Conservation (phyloP, 2,329 filamentous ascomycete genomes). For the Elsinoe arachidis region DNA sequence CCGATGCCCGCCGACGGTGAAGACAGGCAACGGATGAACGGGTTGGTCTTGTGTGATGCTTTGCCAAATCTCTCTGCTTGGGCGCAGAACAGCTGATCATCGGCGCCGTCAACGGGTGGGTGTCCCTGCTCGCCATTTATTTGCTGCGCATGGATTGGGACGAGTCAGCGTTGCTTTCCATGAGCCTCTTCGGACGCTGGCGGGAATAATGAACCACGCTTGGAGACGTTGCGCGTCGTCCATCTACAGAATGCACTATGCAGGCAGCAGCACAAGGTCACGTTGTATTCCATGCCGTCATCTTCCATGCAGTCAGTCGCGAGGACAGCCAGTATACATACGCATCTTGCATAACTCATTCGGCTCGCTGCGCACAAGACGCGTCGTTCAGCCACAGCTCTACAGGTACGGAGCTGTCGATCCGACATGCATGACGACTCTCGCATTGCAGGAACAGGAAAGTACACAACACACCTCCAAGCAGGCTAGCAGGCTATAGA, state of each 20-base stretch:
- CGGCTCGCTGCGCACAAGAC: background rate
- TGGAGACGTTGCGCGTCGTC: background rate
- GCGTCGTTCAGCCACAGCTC: constrained; percentile 7
- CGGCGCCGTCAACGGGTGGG: background rate
- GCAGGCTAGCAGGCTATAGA: background rate
- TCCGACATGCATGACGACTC: constrained; percentile 8
- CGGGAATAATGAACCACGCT: background rate
- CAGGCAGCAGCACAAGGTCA: background rate
- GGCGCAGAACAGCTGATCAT: background rate
- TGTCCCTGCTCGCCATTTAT: background rate
- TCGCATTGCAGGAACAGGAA: constrained; percentile 2
- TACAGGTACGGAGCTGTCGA: constrained; percentile 1
- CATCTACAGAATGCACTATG: background rate
- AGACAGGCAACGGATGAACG: constrained; percentile 11
- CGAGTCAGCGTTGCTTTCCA: background rate
- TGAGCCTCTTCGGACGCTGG: background rate
- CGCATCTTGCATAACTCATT: no score
- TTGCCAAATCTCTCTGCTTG: background rate
- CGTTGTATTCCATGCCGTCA: no score
- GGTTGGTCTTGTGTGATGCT: constrained; percentile 7
- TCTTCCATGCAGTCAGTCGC: no score
- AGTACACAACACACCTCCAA: background rate
- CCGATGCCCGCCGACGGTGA: background rate
- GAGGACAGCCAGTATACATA: no score
- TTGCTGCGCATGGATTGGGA: background rate